Base-by-base conservation (phyloP, 805 yeast genomes). In the Saccharomycopsis oosterbeekiorum region DNA sequence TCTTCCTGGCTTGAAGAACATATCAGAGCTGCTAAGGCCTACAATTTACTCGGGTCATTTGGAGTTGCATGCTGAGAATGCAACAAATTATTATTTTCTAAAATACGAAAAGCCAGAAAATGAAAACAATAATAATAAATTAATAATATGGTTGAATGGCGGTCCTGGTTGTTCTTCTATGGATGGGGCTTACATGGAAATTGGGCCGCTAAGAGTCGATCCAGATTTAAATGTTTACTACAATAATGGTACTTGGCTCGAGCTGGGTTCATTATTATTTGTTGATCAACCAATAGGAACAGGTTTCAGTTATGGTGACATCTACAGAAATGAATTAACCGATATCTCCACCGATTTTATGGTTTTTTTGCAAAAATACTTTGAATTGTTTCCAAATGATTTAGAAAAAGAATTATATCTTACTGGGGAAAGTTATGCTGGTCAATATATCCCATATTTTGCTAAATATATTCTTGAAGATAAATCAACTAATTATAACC, bases 101-200 rank as follows among this genome's bases (percentile, higher is more conserved):
- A 83, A 81, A 68, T 85, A 84, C 60, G 74, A 63, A 21, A 62
- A 60, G 62, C 24, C 34, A 36, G 41, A 26, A 10, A 61, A 50
- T 40, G 43, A 24, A 34, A 34, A 76, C 24, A 66, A 76, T 26
- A 66, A 65, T 55, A 74, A 74, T 63, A 74, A 72, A 62, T 75
- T 83, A 19, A 76, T 83, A n/a, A 78, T 88, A 62, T 88, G 96
- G 96, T 76, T 88, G 29, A 88, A 88, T 70, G 96, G 96, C 11
- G 96, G 96, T 0, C 96, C 96, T 0, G 96, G 96, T 0, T 88
- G 96, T 71, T 86, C 92, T 5, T 87, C 93, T 1, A 80, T 88
- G 87, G 96, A 88, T 71, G 96, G 96, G 6, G 91, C 90, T 0
- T 70, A 88, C 64, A 81, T 88, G 83, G 96, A 89, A 69, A 73